Conservation (phyloP, 306 rosid genomes). For the Pyrus bretschneideri region DNA sequence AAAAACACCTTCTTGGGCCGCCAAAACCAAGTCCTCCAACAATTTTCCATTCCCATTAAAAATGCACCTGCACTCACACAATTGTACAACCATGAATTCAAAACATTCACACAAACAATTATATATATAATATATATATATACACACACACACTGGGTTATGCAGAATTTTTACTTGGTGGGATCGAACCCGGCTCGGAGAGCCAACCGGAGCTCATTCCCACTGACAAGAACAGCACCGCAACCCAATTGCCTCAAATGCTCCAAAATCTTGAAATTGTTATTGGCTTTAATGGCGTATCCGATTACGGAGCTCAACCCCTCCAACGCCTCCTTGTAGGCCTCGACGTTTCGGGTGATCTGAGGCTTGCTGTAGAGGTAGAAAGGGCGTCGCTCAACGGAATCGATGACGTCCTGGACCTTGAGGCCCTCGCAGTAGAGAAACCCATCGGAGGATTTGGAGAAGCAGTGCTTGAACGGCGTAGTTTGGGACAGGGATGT, state of each 20-base stretch:
- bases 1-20: slow-evolving; percentile 77
- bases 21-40: slow-evolving; percentile 85
- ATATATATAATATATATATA: neutral
- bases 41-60: slow-evolving; percentile 89
- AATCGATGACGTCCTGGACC: slow-evolving; percentile 81
- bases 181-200: slow-evolving; percentile 86
- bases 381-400: slow-evolving; percentile 82
- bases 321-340: slow-evolving; percentile 71
- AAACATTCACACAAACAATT: neutral
- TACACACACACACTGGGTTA: neutral
- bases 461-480: slow-evolving; percentile 63
- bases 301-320: slow-evolving; percentile 73
- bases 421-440: slow-evolving; percentile 58
- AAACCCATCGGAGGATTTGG: slow-evolving; percentile 75
- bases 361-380: slow-evolving; percentile 87
- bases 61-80: slow-evolving; percentile 55
- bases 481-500: slow-evolving; percentile 25
- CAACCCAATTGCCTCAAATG: slow-evolving; percentile 82
- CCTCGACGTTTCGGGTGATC: slow-evolving; percentile 75
- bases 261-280: slow-evolving; percentile 79
- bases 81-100: neutral
- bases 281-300: slow-evolving; percentile 90
- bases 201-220: slow-evolving; percentile 79
- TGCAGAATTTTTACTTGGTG: slow-evolving; percentile 39
- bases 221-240: slow-evolving; percentile 97